These are phyloP conservation scores for Amanita pallidorosea DNA, from an alignment of 768 basidiomycete genomes.

Conservation along the genomic window DNA sequence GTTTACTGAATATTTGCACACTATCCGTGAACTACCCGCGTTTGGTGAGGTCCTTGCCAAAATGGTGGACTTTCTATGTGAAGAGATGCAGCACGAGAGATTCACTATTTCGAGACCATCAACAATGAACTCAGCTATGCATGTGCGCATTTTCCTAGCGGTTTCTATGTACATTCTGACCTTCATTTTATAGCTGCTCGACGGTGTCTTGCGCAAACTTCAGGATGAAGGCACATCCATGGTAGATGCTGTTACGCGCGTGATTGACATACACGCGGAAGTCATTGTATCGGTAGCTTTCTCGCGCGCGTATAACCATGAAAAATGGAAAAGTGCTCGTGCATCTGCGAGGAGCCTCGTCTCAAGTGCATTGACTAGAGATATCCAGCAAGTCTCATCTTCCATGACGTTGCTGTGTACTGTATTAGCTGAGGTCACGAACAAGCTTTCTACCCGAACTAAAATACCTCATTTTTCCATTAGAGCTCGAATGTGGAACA, in stretches of 20 bases:
- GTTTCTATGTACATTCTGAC: background rate
- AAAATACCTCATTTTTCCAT: constrained; percentile 27
- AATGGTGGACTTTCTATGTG: constrained; percentile 64
- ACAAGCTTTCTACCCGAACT: constrained; percentile 7
- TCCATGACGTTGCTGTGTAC: constrained; percentile 22
- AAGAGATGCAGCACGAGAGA: constrained; percentile 72
- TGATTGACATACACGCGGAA: constrained; percentile 29
- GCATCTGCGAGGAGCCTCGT: constrained; percentile 23
- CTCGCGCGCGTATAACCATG: constrained; percentile 18
- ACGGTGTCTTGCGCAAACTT: constrained; percentile 16
- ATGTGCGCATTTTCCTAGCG: constrained; percentile 34
- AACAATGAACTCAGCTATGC: constrained; percentile 48
- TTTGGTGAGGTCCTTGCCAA: constrained; percentile 66
- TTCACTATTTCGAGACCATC: constrained; percentile 48
- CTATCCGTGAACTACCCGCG: constrained; percentile 34
- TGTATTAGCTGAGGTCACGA: constrained; percentile 15
- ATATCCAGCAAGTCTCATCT: constrained; percentile 20
- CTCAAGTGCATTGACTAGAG: constrained; percentile 18
- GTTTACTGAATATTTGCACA: constrained; percentile 54
- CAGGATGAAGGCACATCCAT: constrained; percentile 12
- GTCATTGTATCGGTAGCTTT: constrained; percentile 27
- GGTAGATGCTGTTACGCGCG: constrained; percentile 16
- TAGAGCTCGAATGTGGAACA: constrained; percentile 58
- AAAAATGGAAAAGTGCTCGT: constrained; percentile 26
- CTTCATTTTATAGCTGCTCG: constrained; percentile 17